Base-by-base conservation (phyloP, 2,329 filamentous ascomycete genomes). In the Pseudodiploospora longispora region DNA sequence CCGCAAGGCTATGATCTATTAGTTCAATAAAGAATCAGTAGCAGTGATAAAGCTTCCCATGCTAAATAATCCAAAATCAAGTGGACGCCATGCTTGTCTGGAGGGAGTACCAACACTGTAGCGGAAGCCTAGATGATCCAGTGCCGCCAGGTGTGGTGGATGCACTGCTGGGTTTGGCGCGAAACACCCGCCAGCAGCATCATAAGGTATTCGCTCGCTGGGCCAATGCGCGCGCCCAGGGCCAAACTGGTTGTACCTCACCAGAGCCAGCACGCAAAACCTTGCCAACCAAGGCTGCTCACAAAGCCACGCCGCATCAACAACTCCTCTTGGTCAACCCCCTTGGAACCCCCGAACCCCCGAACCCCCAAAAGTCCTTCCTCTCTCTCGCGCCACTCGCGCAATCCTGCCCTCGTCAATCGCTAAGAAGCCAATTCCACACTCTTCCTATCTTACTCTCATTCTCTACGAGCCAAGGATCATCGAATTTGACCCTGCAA, bases 81-180 rank as follows among this genome's bases (percentile, higher is more conserved):
- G 19, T 19, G 19, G 19, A 19, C 19, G 19, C 19, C 19, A 19
- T 19, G 19, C 19, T 19, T 19, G 19, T 19, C 19, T 3, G 19
- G 3, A 19, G 19, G 19, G 19, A 19, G 19, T 19, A 3, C 19
- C 19, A 19, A 19, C 19, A 19, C 19, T 19, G 12, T 27, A 27
- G 9, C 30, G 32, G 32, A 36, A 41, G 41, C 47, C 37, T 36
- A 55, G 52, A 48, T 54, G 48, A 52, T 39, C 38, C 38, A 40
- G 38, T n/a, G 19, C 38, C 38, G 38, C 19, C 19, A 19, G 19
- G 6, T 6, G 8, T 10, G 28, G 19, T 27, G 27, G n/a, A 30
- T 6, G 10, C 38, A 28, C 19, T 19, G 19, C 19, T 19, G 19
- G 19, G 19, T 19, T 19, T 19, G 19, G 19, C 38, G 38, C 38